Evolutionary conservation across 306 rosid species (phyloP).

Genomic region (Cajanus cajan): DNA sequence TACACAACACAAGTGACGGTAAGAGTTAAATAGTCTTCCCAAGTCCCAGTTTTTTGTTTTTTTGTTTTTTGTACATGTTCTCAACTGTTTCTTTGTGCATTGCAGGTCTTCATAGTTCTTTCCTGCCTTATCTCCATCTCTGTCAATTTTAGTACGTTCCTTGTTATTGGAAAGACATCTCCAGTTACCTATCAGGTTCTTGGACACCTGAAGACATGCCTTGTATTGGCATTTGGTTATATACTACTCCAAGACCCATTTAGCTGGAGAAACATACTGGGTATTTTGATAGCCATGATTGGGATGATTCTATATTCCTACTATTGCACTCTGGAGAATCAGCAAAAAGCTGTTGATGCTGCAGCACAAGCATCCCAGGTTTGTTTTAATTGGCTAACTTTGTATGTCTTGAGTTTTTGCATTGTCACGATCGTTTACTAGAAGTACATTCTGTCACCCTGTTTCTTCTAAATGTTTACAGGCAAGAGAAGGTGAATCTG

Average conservation of each 20-base stretch:
- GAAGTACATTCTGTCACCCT: conserved; percentile 4
- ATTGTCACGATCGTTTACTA: neutral
- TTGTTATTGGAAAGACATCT: conserved; percentile 94
- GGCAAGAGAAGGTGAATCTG: conserved; percentile 68
- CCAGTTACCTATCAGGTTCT: conserved; percentile 98
- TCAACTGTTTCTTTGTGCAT: conserved; percentile 19
- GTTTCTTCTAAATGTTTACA: conserved; percentile 38
- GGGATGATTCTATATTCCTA: conserved; percentile 94
- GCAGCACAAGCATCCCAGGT: conserved; percentile 67
- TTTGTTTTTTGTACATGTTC: neutral
- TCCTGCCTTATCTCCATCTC: conserved; percentile 95
- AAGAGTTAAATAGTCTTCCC: conserved; percentile 39
- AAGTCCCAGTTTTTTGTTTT: neutral
- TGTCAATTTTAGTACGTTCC: conserved; percentile 94
- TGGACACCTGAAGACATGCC: conserved; percentile 95
- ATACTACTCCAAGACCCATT: conserved; percentile 83
- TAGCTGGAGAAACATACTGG: conserved; percentile 89
- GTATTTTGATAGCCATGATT: conserved; percentile 70
- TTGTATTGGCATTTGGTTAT: conserved; percentile 89
- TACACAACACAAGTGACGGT: conserved; percentile 94
- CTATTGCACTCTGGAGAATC: conserved; percentile 69
- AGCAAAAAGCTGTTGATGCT: conserved; percentile 66
- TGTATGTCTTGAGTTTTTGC: neutral
- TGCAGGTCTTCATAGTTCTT: conserved; percentile 76
- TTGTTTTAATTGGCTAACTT: neutral